phyloP scores from a whole-genome alignment of 2,329 filamentous ascomycete genomes.

The Phoma sp. region DNA sequence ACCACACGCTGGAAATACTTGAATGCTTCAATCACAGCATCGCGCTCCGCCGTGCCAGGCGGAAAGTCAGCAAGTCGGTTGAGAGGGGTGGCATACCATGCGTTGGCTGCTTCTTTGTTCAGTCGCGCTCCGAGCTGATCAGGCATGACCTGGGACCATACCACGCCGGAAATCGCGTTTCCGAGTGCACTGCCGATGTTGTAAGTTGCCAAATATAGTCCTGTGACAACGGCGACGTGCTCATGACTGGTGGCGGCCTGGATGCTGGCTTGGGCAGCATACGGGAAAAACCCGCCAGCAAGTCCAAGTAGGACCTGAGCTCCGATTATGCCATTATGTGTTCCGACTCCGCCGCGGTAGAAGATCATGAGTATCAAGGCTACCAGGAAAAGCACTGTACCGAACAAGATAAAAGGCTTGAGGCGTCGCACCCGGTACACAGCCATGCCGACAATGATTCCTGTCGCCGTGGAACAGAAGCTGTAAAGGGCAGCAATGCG shows the following conservation, averaged over 20 bases:
- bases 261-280: conserved; percentile 59
- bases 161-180: conserved; percentile 66
- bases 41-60: conserved; percentile 54
- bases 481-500: conserved; percentile 68
- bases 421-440: conserved; percentile 63
- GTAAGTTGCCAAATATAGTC: conserved; percentile 68
- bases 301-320: conserved; percentile 69
- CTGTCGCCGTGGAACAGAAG: conserved; percentile 64
- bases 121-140: conserved; percentile 50
- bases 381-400: conserved; percentile 67
- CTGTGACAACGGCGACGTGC: conserved; percentile 70
- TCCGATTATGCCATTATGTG: conserved; percentile 65
- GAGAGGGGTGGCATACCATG: conserved; percentile 55
- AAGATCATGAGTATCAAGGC: conserved; percentile 70
- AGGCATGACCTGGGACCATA: conserved; percentile 65
- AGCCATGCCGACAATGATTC: conserved; percentile 63
- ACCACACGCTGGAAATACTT: conserved; percentile 56
- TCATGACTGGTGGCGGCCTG: conserved; percentile 61
- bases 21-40: conserved; percentile 55
- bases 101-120: conserved; percentile 34
- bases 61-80: conserved; percentile 48
- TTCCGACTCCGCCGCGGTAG: conserved; percentile 62
- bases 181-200: conserved; percentile 69
- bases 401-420: conserved; percentile 68
- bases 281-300: conserved; percentile 68